A percentile compares a stretch with the other conserved stretches of the same genome.
Evolutionary conservation across 1,139 yeast species (phyloP).

Genomic region (Blastobotrys aristatus): DNA sequence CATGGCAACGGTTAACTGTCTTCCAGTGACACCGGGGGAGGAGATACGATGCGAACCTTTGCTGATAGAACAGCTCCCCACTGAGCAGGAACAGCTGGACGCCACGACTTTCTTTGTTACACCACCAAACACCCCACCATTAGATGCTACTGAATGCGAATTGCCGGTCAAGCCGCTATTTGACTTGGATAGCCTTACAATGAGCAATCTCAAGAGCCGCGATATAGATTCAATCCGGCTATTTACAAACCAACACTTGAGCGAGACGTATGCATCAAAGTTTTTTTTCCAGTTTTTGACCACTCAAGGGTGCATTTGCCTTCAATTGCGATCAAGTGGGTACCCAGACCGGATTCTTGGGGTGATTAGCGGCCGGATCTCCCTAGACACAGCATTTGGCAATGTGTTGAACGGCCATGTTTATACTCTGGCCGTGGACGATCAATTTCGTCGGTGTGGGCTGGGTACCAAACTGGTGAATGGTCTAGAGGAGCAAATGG

Average conservation of each 20-base stretch:
- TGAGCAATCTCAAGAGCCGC: constrained; percentile 7
- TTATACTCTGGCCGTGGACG: constrained; percentile 21
- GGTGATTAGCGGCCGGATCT: constrained; percentile 21
- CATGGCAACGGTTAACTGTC: no score
- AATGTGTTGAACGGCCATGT: constrained; percentile 13
- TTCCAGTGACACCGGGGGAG: no score
- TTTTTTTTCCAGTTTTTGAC: constrained; percentile 25
- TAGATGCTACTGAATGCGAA: not conserved
- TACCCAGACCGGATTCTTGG: constrained; percentile 16
- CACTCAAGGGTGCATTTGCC: constrained; percentile 16
- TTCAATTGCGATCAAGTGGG: constrained; percentile 14
- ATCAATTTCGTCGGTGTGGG: constrained; percentile 21
- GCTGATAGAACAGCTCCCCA: no score
- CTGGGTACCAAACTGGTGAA: constrained; percentile 19
- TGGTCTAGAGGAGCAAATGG: constrained; percentile 13
- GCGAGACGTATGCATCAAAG: constrained; percentile 16
- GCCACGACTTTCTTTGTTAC: not conserved
- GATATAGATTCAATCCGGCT: constrained; percentile 16
- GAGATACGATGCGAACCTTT: no score
- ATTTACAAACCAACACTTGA: constrained; percentile 16
- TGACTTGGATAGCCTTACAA: not conserved
- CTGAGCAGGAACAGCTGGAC: no score
- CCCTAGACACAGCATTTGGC: constrained; percentile 7
- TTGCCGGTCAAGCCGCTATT: not conserved
- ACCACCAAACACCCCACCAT: not conserved